Evolutionary conservation across 768 basidiomycete genomes (phyloP), one percentile per base, ranked within the genome.

Genomic region (Pholiota molesta): DNA sequence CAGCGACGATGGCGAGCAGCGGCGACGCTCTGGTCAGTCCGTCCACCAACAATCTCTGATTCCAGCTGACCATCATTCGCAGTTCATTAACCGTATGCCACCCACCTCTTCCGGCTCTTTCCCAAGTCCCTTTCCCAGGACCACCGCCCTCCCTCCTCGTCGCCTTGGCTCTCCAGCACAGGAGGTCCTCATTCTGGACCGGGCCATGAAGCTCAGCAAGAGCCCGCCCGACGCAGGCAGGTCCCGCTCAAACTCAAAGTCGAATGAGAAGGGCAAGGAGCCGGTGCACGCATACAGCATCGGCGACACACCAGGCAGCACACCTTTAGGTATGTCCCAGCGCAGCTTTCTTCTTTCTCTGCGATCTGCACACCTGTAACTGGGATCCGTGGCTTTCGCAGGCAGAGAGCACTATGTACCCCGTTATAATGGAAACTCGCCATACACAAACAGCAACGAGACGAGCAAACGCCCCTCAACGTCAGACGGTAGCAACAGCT

Each of bases 261-360:
- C 69, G 23, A 70, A 65, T 19, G 68, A 71, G 52, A 77, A 79
- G 64, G 73, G 73, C 42, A 77, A 77, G 62, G 72, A 73, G 57
- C 70, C 72, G 54, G 59, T 66, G 51, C 66, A 60, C 53, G 66
- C 68, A 55, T 66, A 55, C 31, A 60, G 57, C 28, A 51, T 45
- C 6, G 60, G 55, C 60, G 44, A 58, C 7, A 23, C 47, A 49
- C 47, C 47, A 13, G 26, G 47, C 10, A 11, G 35, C 47, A 49
- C 47, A 49, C 11, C 47, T 49, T 26, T 26, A 49, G 47, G 47
- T 49, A 49, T 19, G 47, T 49, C 47, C 21, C 23, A 49, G 47
- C 47, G 5, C 23, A 49, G 23, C 23, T 23, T 2, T 26, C 21
- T 26, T 23, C 9, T 14, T 49, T 10, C 14, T 26, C 47, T 10